Evolutionary conservation across 768 basidiomycete species (phyloP), one percentile per base, ranked within the genome.

Genomic region (Tricholoma terreum): DNA sequence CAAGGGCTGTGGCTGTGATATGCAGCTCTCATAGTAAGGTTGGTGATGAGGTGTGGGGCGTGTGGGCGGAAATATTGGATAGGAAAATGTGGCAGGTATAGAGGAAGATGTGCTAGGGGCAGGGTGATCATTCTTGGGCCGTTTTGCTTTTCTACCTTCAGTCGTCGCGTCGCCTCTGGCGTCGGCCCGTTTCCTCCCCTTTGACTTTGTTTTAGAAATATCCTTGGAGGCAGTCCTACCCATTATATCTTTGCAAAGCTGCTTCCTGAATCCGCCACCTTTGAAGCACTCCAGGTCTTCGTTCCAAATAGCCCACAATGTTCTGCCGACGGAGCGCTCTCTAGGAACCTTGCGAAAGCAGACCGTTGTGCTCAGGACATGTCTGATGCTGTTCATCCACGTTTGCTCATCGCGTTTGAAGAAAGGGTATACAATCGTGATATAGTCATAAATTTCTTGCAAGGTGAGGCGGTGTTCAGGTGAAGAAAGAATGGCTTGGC

Each of bases 371-470:
- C 91, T 94, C 22, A 98, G 80, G 49, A 95, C 94, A 72, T 98
- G 95, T n/a, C 96, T 84, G 58, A 98, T 93, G 55, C 93, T 95
- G 72, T 97, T 97, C 85, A 95, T 94, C 96, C 96, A 98, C 6
- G 94, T 96, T 3, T 89, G 84, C 65, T 98, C 94, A 19, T 89
- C 89, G 57, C 90, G 88, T 72, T 93, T 92, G 75, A 92, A 99
- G 68, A 87, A 86, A 6, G 97, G 95, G 72, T 94, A 95, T 8
- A 92, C 91, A 40, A 89, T 90, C 46, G 92, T 92, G 65, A 99
- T 95, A 83, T 85, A 99, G 68, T 92, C 88, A 67, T 98, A 98
- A 61, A 99, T 97, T 69, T 98, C 94, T 69, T 95, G 91, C 22
- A 98, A 79, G 2, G 93, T 93, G 52, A 98, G 85, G 52, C 90